A percentile compares a stretch with the other conserved stretches of the same genome.
phyloP scores from a whole-genome alignment of 306 rosid species.

The Pyrus bretschneideri region DNA sequence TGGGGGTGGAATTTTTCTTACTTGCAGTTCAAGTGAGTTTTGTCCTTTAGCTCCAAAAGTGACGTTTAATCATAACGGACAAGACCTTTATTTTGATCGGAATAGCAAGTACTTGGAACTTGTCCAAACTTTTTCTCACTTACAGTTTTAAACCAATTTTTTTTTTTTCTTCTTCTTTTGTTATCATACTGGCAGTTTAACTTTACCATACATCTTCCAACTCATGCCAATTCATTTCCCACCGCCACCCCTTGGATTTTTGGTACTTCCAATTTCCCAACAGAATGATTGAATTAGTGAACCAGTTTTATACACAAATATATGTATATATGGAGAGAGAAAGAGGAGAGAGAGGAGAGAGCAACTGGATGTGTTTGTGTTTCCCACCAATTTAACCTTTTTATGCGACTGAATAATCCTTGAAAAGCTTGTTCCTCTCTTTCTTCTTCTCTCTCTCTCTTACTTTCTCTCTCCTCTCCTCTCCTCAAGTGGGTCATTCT shows the following conservation, averaged over 20 bases:
- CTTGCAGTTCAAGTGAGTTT: slow-evolving; percentile 9
- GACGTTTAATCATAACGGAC: slow-evolving; percentile 22
- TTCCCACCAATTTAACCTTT: slow-evolving; percentile 58
- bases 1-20: neutral
- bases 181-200: neutral
- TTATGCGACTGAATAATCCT: slow-evolving; percentile 50
- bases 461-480: neutral
- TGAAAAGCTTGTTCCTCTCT: neutral
- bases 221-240: slow-evolving; percentile 10
- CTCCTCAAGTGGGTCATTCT: slow-evolving; percentile 66
- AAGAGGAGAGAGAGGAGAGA: slow-evolving; percentile 6
- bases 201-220: slow-evolving; percentile 30
- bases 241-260: slow-evolving; percentile 6
- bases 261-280: slow-evolving; percentile 1
- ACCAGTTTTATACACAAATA: neutral
- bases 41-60: slow-evolving; percentile 33
- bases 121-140: slow-evolving; percentile 3
- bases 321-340: neutral
- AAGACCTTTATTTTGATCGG: slow-evolving; percentile 37
- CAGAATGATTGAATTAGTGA: neutral
- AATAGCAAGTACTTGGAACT: slow-evolving; percentile 36
- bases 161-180: neutral
- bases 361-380: slow-evolving; percentile 32
- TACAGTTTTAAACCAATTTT: neutral
- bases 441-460: neutral